Evolutionary conservation across 352 stramenopile species (phyloP).

Genomic region (Phytophthora europaea): DNA sequence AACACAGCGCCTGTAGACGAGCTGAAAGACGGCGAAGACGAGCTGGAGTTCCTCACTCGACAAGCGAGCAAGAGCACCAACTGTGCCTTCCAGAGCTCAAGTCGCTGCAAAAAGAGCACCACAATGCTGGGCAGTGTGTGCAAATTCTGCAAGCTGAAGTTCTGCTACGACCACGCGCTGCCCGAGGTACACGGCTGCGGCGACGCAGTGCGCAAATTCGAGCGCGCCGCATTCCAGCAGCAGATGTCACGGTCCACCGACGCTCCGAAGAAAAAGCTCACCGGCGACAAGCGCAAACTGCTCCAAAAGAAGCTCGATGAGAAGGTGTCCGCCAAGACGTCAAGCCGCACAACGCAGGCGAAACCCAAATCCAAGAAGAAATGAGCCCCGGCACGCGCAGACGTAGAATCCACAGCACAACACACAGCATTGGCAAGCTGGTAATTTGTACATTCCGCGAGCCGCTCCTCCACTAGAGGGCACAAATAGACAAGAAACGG

Average conservation of each 20-base stretch:
- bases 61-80: slow-evolving; percentile 61
- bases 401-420: slow-evolving; percentile 1
- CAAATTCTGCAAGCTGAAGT: slow-evolving; percentile 88
- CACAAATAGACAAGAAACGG: background rate
- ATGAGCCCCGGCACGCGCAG: slow-evolving; percentile 15
- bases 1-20: slow-evolving; percentile 43
- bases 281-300: slow-evolving; percentile 64
- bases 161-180: slow-evolving; percentile 82
- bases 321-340: slow-evolving; percentile 64
- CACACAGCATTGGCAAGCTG: slow-evolving; percentile 10
- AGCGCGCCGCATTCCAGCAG: slow-evolving; percentile 63
- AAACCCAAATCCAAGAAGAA: slow-evolving; percentile 67
- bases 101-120: slow-evolving; percentile 70
- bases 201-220: slow-evolving; percentile 68
- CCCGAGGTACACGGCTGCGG: slow-evolving; percentile 86
- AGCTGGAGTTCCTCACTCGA: slow-evolving; percentile 78
- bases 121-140: slow-evolving; percentile 76
- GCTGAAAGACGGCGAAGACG: slow-evolving; percentile 61
- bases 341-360: slow-evolving; percentile 52
- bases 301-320: slow-evolving; percentile 81
- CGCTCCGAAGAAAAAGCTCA: slow-evolving; percentile 49
- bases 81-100: slow-evolving; percentile 61
- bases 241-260: slow-evolving; percentile 31
- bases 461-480: slow-evolving; percentile 5
- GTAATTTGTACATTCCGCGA: slow-evolving; percentile 38